Conservation (phyloP, 2,329 filamentous ascomycete species). For the Neopestalotiopsis clavispora region DNA sequence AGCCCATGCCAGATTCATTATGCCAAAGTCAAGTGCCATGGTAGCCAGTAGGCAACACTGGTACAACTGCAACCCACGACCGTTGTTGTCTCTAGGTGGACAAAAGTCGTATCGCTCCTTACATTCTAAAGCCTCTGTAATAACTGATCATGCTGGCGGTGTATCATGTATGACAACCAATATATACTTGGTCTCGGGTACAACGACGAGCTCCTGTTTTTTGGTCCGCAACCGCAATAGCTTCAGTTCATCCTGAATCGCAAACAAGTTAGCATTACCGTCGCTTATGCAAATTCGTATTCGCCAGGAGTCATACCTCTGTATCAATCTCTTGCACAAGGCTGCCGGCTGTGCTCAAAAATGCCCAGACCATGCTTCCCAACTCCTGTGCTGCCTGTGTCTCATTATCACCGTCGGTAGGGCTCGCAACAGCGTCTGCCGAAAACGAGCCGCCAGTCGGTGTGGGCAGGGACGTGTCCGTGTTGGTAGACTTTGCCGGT, state of each 20-base stretch:
- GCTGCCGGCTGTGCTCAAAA: conserved; percentile 70
- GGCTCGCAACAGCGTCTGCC: conserved; percentile 43
- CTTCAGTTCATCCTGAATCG: conserved; percentile 69
- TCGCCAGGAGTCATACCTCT: conserved; percentile 53
- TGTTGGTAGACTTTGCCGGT: conserved; percentile 43
- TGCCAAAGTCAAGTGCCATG: background rate
- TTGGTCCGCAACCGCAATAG: conserved; percentile 79
- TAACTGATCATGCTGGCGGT: conserved; percentile 62
- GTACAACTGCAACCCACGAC: background rate
- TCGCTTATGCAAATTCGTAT: background rate
- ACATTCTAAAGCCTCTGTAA: background rate
- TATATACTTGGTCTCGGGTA: conserved; percentile 80
- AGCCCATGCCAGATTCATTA: background rate
- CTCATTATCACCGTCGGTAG: conserved; percentile 51
- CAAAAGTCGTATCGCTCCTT: background rate
- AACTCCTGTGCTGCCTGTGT: conserved; percentile 72
- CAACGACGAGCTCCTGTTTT: conserved; percentile 84
- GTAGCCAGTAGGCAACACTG: background rate
- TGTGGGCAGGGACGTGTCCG: conserved; percentile 28
- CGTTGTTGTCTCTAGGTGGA: background rate
- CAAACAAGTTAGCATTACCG: conserved; percentile 12
- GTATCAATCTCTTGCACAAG: conserved; percentile 75
- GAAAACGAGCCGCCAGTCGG: conserved; percentile 46
- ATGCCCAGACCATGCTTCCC: conserved; percentile 77
- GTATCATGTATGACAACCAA: conserved; percentile 83